Conservation (phyloP, 306 rosid species). For the Trifolium repens region DNA sequence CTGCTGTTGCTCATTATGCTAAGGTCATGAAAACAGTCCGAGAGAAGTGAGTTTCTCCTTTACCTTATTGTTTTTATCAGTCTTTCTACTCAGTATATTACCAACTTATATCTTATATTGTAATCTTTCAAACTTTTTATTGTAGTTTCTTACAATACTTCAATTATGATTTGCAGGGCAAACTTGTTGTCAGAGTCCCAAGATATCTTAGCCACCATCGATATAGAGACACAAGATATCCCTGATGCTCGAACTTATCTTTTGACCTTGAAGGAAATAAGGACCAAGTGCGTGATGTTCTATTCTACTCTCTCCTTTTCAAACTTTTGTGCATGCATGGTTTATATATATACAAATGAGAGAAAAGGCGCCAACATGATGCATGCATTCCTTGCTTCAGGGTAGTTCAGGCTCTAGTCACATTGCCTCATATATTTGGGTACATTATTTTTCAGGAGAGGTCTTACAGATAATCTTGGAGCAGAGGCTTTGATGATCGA, state of each 20-base stretch:
- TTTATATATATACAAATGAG: neutral
- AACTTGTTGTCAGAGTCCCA: constrained; percentile 70
- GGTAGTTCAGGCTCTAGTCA: constrained; percentile 18
- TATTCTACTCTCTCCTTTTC: constrained; percentile 33
- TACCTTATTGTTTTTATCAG: constrained; percentile 26
- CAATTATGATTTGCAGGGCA: constrained; percentile 60
- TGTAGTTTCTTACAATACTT: neutral
- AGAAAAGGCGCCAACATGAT: constrained; percentile 4
- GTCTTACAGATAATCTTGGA: constrained; percentile 77
- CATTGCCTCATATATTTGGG: constrained; percentile 12
- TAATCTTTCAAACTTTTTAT: neutral
- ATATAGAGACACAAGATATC: constrained; percentile 65
- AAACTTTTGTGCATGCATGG: neutral
- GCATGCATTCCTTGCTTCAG: constrained; percentile 16
- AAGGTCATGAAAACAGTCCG: constrained; percentile 85
- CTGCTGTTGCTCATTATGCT: constrained; percentile 85
- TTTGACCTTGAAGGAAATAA: constrained; percentile 79
- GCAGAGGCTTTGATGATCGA: constrained; percentile 88
- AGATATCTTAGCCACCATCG: constrained; percentile 61
- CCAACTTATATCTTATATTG: constrained; percentile 7
- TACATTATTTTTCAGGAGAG: constrained; percentile 61
- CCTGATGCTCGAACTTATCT: constrained; percentile 93
- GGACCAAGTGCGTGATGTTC: constrained; percentile 62
- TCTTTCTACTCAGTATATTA: constrained; percentile 22
- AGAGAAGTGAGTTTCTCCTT: constrained; percentile 72